These are phyloP conservation scores for Cornus suecica DNA, from an alignment of 148 eudicot genomes.

Conservation along the genomic window DNA sequence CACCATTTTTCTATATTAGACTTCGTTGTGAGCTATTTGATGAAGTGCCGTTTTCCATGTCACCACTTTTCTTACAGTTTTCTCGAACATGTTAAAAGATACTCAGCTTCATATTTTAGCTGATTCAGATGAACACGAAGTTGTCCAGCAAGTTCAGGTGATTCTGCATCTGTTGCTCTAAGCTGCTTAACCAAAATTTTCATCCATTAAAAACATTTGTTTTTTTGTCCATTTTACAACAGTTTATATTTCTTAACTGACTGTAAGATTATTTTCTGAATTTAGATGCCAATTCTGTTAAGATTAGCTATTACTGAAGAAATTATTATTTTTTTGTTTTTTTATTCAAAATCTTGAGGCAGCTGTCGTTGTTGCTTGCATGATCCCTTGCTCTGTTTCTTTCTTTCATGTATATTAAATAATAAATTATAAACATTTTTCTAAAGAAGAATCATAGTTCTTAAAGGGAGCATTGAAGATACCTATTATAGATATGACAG, in stretches of 20 bases:
- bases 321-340: neutral
- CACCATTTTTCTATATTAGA: too few species aligned
- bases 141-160: conserved; percentile 97
- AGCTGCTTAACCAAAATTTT: neutral
- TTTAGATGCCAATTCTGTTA: neutral
- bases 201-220: neutral
- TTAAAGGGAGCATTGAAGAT: neutral
- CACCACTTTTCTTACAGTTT: conserved; percentile 48
- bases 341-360: neutral
- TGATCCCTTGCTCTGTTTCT: neutral
- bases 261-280: neutral
- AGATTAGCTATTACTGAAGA: neutral
- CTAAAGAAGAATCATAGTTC: too few species aligned
- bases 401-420: neutral
- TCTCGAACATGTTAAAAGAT: conserved; percentile 87
- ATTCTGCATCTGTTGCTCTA: neutral
- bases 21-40: conserved; percentile 4
- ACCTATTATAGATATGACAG: neutral
- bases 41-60: conserved; percentile 12
- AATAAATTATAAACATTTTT: neutral
- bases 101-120: conserved; percentile 92
- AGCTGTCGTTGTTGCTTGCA: neutral
- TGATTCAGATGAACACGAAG: conserved; percentile 93
- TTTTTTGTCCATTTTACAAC: neutral
- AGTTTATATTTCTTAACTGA: neutral